Evolutionary conservation across 1,284 basidiomycete species (phyloP), one percentile per base, ranked within the genome.

Genomic region (Rhodotorula sp.): DNA sequence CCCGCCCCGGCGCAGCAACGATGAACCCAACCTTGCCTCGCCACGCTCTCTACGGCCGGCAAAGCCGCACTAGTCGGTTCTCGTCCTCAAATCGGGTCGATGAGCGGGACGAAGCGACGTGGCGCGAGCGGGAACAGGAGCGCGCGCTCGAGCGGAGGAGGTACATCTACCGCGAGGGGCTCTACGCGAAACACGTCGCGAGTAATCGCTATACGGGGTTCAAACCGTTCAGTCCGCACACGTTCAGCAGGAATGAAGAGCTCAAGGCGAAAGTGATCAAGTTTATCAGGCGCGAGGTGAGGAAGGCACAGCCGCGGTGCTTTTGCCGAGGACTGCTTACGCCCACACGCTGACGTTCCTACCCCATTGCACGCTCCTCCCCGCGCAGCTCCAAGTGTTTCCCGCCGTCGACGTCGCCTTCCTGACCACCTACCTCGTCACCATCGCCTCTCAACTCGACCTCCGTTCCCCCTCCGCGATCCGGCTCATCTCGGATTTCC

Each of bases 131-230:
- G 23, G 60, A 56, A 14, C 73, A 76, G 47, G 76, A 77, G 64
- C 62, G 77, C 34, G 78, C 75, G 23, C 62, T 80, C 38, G 77
- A 78, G 52, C 64, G 74, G 8, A 72, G 80, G 23, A 68, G 66
- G 28, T 74, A 74, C 67, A 66, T 81, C 31, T 81, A 81, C 68
- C 69, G 74, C 10, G 65, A 78, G 26, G 58, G 63, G 0, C 68
- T 78, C 2, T 80, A 75, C 63, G 80, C 77, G 3, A 76, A 76
- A 43, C 80, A 81, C 57, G 76, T 81, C 28, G 79, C 78, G 14
- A 69, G 72, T n/a, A 80, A 80, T 55, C 69, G 78, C 1, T 78
- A 77, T 64, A 80, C 78, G 1, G 66, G 74, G 45, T 80, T 78
- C 76, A 75, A 74, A 23, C 62, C 79, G 4, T 67, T 67, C 54